Evolutionary conservation across 2,329 filamentous ascomycete genomes (phyloP).

Genomic region (Tolypocladium album): DNA sequence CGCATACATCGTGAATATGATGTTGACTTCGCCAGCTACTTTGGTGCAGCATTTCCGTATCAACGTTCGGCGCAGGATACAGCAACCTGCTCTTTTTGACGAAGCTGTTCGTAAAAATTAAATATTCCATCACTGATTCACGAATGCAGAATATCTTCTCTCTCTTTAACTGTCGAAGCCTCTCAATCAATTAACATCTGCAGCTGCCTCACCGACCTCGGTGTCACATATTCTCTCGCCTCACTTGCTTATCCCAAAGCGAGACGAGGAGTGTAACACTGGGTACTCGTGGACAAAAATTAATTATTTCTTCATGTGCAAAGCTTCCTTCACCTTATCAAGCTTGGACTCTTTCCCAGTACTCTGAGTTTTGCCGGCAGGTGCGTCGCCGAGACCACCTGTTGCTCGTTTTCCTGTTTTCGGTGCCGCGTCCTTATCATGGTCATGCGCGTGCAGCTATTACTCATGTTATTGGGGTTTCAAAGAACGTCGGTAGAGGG

Average conservation of each 20-base stretch:
- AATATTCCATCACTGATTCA: too few relatives aligned
- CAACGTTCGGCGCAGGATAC: too few relatives aligned
- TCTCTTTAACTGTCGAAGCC: background rate
- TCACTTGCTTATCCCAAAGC: background rate
- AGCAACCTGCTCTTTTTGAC: too few relatives aligned
- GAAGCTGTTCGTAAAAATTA: too few relatives aligned
- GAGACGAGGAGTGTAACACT: background rate
- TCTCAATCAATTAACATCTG: too few relatives aligned
- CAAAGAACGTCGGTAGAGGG: background rate
- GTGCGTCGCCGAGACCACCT: background rate
- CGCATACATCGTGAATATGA: too few relatives aligned
- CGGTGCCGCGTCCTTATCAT: background rate
- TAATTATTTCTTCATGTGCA: slow-evolving; percentile 12
- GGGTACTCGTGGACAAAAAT: background rate
- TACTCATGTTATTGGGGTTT: background rate
- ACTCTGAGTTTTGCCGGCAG: background rate
- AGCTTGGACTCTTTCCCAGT: slow-evolving; percentile 7
- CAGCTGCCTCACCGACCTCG: background rate
- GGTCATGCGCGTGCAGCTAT: slow-evolving; percentile 2
- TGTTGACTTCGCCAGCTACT: too few relatives aligned
- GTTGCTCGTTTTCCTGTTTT: background rate
- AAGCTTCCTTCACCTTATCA: slow-evolving; percentile 16
- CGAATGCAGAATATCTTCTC: too few relatives aligned
- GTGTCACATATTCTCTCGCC: background rate
- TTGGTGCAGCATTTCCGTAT: too few relatives aligned